Evolutionary conservation across 306 rosid species (phyloP).

Genomic region (Gleditsia sinensis): DNA sequence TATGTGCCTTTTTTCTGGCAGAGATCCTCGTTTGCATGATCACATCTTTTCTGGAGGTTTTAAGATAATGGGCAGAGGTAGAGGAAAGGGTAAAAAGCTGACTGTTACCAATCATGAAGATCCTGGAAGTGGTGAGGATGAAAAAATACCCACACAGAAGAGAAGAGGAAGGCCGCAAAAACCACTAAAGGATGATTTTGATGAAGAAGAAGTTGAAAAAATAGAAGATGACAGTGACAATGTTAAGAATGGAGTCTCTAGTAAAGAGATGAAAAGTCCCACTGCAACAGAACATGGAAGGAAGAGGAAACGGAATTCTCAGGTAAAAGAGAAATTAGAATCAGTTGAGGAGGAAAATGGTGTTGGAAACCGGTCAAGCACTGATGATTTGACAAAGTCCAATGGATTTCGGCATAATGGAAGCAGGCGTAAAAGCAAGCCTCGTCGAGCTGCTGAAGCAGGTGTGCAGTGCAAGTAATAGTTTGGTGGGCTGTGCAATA

Average conservation of each 20-base stretch:
- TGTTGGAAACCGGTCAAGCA: constrained; percentile 44
- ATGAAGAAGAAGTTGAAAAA: constrained; percentile 51
- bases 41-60: constrained; percentile 38
- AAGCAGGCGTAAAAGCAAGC: constrained; percentile 86
- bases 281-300: constrained; percentile 44
- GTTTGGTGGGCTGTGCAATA: constrained; percentile 29
- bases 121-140: constrained; percentile 54
- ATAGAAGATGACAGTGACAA: constrained; percentile 47
- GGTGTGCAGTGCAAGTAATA: constrained; percentile 87
- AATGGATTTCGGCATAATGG: constrained; percentile 83
- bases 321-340: constrained; percentile 48
- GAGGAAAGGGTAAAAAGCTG: constrained; percentile 67
- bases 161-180: constrained; percentile 61
- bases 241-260: constrained; percentile 44
- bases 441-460: constrained; percentile 90
- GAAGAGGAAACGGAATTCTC: constrained; percentile 55
- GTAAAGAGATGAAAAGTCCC: constrained; percentile 47
- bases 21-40: constrained; percentile 57
- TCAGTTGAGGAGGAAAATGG: constrained; percentile 52
- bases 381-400: constrained; percentile 45
- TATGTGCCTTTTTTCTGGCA: constrained; percentile 39
- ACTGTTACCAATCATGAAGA: constrained; percentile 52
- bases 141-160: constrained; percentile 54
- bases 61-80: constrained; percentile 65
- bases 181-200: constrained; percentile 54